These are phyloP conservation scores for Claviceps maximensis DNA, from an alignment of 2,329 filamentous ascomycete genomes.

Conservation along the genomic window DNA sequence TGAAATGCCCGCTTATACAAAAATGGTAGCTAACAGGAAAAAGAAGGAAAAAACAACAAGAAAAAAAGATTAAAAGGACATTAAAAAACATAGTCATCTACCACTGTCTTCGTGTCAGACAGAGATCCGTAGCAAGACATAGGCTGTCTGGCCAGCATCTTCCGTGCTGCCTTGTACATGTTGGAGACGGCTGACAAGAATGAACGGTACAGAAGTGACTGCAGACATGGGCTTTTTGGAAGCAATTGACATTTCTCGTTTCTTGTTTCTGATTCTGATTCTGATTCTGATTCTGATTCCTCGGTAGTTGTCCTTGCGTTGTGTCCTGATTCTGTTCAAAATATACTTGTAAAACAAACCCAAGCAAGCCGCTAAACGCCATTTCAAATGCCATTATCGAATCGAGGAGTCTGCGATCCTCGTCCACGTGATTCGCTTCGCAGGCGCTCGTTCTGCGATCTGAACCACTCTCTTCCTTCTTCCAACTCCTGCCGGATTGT, in stretches of 20 bases:
- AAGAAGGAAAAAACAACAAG: constrained; percentile 6
- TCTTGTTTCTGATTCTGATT: too few species aligned
- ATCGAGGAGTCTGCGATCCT: constrained; percentile 17
- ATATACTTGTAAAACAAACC: not conserved
- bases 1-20: constrained; percentile 9
- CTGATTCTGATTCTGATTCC: too few species aligned
- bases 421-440: constrained; percentile 21
- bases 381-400: constrained; percentile 17
- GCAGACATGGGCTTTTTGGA: too few species aligned
- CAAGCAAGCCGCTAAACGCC: constrained; percentile 3
- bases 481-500: constrained; percentile 31
- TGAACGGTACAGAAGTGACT: too few species aligned
- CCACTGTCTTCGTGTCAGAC: too few species aligned
- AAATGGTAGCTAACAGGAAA: not conserved
- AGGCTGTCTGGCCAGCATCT: too few species aligned
- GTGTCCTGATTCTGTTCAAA: not conserved
- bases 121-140: not conserved
- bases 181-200: too few species aligned
- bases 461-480: constrained; percentile 33
- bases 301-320: too few species aligned
- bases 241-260: too few species aligned
- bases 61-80: not conserved
- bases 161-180: too few species aligned
- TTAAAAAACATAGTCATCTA: too few species aligned
- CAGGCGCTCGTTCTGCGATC: constrained; percentile 29